Evolutionary conservation across 2,329 filamentous ascomycete species (phyloP).

Genomic region (Penicillium sp.): DNA sequence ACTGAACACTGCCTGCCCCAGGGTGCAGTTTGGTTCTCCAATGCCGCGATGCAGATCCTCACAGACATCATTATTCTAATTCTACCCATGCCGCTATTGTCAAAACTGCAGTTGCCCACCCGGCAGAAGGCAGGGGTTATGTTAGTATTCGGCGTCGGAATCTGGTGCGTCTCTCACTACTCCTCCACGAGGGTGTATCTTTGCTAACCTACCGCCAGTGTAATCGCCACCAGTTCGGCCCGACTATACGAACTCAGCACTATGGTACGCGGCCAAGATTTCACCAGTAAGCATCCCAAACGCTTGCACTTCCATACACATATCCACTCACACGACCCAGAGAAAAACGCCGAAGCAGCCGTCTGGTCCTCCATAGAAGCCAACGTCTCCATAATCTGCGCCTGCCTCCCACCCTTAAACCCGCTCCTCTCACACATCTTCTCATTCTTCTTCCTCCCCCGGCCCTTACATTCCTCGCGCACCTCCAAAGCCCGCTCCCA

Average conservation of each 20-base stretch:
- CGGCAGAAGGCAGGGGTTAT: constrained; percentile 27
- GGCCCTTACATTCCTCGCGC: constrained; percentile 13
- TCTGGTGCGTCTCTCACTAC: constrained; percentile 23
- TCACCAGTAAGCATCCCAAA: constrained; percentile 18
- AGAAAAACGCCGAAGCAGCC: constrained; percentile 25
- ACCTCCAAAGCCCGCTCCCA: constrained; percentile 11
- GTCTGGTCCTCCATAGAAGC: constrained; percentile 33
- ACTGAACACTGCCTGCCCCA: constrained; percentile 21
- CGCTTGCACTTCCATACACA: not conserved
- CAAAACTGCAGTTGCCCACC: constrained; percentile 21
- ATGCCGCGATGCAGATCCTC: constrained; percentile 29
- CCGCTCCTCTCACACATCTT: constrained; percentile 28
- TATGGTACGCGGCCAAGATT: constrained; percentile 17
- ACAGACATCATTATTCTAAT: constrained; percentile 27
- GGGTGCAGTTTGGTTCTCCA: constrained; percentile 27
- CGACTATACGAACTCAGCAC: constrained; percentile 22
- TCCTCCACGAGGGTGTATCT: not conserved
- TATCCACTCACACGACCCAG: constrained; percentile 8
- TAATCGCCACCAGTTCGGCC: constrained; percentile 28
- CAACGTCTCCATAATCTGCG: constrained; percentile 34
- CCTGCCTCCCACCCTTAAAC: constrained; percentile 28
- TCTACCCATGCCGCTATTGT: constrained; percentile 28
- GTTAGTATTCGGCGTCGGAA: constrained; percentile 28
- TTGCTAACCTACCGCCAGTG: constrained; percentile 14
- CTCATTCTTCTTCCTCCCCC: constrained; percentile 23